Percentiles rank a stretch among this genome's conserved stretches.
phyloP scores from a whole-genome alignment of 345 rosid species.

The Rhizophora apiculata region DNA sequence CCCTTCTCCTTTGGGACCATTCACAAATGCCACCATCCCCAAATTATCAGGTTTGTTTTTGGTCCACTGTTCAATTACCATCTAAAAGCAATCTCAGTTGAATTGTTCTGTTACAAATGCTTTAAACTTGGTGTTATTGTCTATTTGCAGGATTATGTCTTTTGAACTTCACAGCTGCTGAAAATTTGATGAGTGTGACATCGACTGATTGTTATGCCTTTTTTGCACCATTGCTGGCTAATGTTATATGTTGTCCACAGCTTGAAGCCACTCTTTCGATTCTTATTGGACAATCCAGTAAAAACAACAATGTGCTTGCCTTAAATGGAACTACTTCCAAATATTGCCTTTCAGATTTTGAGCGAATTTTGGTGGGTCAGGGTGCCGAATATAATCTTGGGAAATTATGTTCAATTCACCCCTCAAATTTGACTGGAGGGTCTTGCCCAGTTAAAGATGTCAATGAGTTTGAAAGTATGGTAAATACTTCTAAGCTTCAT shows the following conservation, averaged over 20 bases:
- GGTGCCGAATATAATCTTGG: slow-evolving; percentile 61
- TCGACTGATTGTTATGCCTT: slow-evolving; percentile 70
- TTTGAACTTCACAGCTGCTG: slow-evolving; percentile 66
- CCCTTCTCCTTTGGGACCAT: slow-evolving; percentile 84
- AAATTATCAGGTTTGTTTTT: slow-evolving; percentile 69
- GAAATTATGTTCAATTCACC: slow-evolving; percentile 53
- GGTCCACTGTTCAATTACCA: slow-evolving; percentile 3
- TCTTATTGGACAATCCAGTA: slow-evolving; percentile 76
- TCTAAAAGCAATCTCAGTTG: slow-evolving; percentile 2
- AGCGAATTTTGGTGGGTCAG: slow-evolving; percentile 70
- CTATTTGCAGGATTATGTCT: slow-evolving; percentile 58
- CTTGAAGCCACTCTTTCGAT: slow-evolving; percentile 70
- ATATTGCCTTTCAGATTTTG: slow-evolving; percentile 76
- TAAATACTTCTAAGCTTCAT: slow-evolving; percentile 71
- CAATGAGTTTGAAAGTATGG: slow-evolving; percentile 58
- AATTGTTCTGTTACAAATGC: not conserved
- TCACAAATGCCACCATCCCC: slow-evolving; percentile 61
- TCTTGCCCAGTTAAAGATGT: slow-evolving; percentile 80
- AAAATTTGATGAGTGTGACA: slow-evolving; percentile 70
- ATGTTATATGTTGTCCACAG: slow-evolving; percentile 97
- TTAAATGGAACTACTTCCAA: slow-evolving; percentile 58
- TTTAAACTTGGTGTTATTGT: slow-evolving; percentile 6
- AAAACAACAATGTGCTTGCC: slow-evolving; percentile 62
- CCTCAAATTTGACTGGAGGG: slow-evolving; percentile 76
- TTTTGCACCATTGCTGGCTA: slow-evolving; percentile 82